Base-by-base conservation (phyloP, 805 yeast genomes). In the Ogataea haglerorum region DNA sequence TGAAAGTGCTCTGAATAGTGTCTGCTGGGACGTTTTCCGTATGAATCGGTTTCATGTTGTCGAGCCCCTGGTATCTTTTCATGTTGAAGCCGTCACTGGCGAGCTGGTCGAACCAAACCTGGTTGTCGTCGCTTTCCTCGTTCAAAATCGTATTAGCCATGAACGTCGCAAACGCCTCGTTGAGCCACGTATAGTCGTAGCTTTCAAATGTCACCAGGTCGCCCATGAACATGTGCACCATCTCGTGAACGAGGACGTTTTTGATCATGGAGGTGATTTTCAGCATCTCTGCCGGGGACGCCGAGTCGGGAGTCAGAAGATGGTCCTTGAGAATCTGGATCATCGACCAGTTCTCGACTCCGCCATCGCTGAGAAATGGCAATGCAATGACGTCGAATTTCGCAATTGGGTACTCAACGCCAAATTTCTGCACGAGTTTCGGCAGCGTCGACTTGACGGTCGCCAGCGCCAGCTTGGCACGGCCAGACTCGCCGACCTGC, bases 211-310 rank as follows among this genome's bases (percentile, higher is more conserved):
- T 68, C 2, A 83, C 71, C 49, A 69, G 65, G 49, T 85, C 78
- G 7, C 93, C 95, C 42, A 85, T 60, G 87, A 88, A 85, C 63
- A 85, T 91, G 57, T 85, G 95, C 21, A 83, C 79, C 47, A 85
- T 53, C 54, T 85, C 90, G 57, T 85, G 95, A 2, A 76, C 78
- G 7, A 85, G 54, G 32, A 85, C 68, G 52, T 80, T 83, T 45
- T 75, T 64, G 17, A 78, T 54, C 42, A 63, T 53, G 4, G 45
- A 46, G 18, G 54, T 42, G 19, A 50, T 37, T 6, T 46, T 46
- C 31, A 57, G 30, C 22, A 52, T 38, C 17, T 45, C 27, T 17
- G 43, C 38, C 12, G 59, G 44, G 8, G 51, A 53, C 10, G 48
- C 49, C 34, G 48, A 44, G 26, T 65, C 66, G 0, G 72, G 65